Base-by-base conservation (phyloP, 208 protist species). In the Crithidia expoeki region DNA sequence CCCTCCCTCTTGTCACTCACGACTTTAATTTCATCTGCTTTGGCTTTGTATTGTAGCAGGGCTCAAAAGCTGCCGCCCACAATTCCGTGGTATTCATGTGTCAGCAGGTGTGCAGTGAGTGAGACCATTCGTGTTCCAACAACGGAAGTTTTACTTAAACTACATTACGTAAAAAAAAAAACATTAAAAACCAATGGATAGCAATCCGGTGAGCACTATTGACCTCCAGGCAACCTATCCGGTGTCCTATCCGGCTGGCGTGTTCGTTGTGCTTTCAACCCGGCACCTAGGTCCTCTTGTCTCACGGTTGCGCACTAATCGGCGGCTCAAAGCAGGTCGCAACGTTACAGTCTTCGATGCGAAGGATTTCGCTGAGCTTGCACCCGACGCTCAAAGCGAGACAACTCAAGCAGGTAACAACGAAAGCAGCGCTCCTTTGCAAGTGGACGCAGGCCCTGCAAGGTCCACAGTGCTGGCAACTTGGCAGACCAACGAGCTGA, bases 281-380 rank as follows among this genome's bases (percentile, higher is more conserved):
- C 62, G 27, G 17, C 58, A 74, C 6, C 63, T 90, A 6, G 63
- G 53, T 2, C 66, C 64, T n/a, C 60, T 88, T 2, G 76, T 91
- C 16, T 23, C 61, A 21, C 55, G 38, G 0, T 58, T 91, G 61
- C 79, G 85, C 2, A 14, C 7, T 9, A 17, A 51, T 14, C 38
- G 61, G 10, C 60, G 62, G 4, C 73, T 92, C 12, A 84, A 86
- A 61, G 28, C 62, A 23, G 80, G 80, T 3, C 53, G 21, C 33
- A 88, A 86, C 46, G 86, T 92, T 1, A 92, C 86, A 1, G 47
- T 65, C 0, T 85, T 91, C 52, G 55, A 78, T 50, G 62, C 69
- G 16, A 42, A 19, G 30, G 63, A 38, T 38, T 76, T 71, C 49
- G 72, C 57, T 3, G 72, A 42, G 12, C 36, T 42, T 42, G 36